These are phyloP conservation scores for Pseudonitzschia multistriata DNA, from an alignment of 108 stramenopile species.

Conservation along the genomic window DNA sequence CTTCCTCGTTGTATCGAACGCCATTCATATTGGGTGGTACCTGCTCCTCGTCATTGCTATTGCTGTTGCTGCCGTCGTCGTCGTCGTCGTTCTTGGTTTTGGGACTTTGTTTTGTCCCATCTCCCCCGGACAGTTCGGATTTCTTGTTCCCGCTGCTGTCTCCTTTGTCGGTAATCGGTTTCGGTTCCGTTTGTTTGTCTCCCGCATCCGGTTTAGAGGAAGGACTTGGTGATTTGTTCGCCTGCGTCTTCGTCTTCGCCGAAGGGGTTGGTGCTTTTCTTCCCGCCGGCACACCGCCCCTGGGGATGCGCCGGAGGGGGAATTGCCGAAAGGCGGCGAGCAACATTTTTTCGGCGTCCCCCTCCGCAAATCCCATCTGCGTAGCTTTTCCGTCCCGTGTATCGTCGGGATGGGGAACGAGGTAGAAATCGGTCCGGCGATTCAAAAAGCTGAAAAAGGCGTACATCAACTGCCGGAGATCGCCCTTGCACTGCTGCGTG, in stretches of 20 bases:
- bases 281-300: constrained; percentile 11
- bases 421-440: constrained; percentile 85
- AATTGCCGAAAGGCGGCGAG: constrained; percentile 83
- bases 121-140: not conserved
- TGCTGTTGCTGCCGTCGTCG: constrained; percentile 7
- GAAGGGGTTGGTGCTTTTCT: not conserved
- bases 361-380: constrained; percentile 79
- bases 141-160: not conserved
- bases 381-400: constrained; percentile 28
- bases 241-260: constrained; percentile 5
- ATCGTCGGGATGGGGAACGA: constrained; percentile 68
- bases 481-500: constrained; percentile 63
- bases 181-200: constrained; percentile 5
- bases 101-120: not conserved
- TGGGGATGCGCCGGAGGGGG: constrained; percentile 67
- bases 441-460: constrained; percentile 83
- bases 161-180: not conserved
- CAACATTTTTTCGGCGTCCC: constrained; percentile 83
- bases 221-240: not conserved
- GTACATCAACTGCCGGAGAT: constrained; percentile 66
- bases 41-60: not conserved
- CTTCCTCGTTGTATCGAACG: constrained; percentile 73
- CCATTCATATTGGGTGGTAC: constrained; percentile 19
- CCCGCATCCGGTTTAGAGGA: not conserved
- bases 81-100: not conserved